Base-by-base conservation (phyloP, 768 basidiomycete species). In the Hericium coralloides region DNA sequence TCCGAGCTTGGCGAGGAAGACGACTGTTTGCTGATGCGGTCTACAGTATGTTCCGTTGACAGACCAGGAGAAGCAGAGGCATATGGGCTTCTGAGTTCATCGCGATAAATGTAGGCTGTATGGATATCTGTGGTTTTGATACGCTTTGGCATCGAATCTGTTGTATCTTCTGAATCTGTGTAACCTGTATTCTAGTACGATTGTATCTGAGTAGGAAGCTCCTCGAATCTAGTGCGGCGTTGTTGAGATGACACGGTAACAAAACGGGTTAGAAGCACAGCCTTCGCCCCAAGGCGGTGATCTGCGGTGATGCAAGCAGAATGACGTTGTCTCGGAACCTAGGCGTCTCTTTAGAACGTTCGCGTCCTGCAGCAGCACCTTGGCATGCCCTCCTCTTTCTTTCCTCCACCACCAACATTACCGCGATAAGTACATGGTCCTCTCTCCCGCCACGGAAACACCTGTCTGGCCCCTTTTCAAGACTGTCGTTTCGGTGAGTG, bases 401-500 rank as follows among this genome's bases (percentile, higher is more conserved):
- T 20, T 45, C 43, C 20, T 20, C 15, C 43, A 15, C 15, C 20
- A n/a, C 43, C 43, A 50, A 3, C 20, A 50, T 9, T 31, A 31
- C 31, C 10, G 31, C 31, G 22, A 45, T 45, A 45, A 20, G 49
- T 50, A 22, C 49, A 50, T 50, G 49, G 49, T 50, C 22, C 18
- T 25, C 49, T 23, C 26, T 36, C 17, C 26, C 7, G 2, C 26
- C 10, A 22, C 49, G 17, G n/a, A 60, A 7, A 65, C 64, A 6
- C 77, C 78, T 12, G 62, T 81, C 50, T 69, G 63, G 52, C 69
- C 76, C 5, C 75, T 85, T 15, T 72, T 85, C 36, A 60, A 76
- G 57, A 82, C 80, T 14, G 83, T 85, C 39, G 81, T 84, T 68
- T 76, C 78, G 58, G 84, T 84, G 57, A 53, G 79, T 57, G 0